Evolutionary conservation across 805 yeast species (phyloP), one percentile per base, ranked within the genome.

Genomic region (Candida nitratophila): DNA sequence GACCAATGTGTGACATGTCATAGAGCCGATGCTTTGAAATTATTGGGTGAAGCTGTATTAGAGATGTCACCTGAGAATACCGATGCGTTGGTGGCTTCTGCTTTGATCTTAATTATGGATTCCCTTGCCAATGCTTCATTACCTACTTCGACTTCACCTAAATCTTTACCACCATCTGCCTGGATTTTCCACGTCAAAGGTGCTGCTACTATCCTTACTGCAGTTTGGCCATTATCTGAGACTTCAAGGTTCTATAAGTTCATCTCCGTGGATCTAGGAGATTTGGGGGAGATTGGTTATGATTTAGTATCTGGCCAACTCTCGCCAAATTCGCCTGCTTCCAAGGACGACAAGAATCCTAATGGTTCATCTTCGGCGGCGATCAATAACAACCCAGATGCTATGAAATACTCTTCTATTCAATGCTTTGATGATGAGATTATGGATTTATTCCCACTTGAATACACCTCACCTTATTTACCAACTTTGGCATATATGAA

Each of bases 121-220:
- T 86, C 97, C 0, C 68, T 88, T 50, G 97, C 97, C 3, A 90
- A 90, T 63, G 97, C 96, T 0, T 77, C 82, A 2, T 67, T 76
- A 39, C 95, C 78, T 38, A 56, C 69, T 2, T 60, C 69, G 8
- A 61, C 66, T 2, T 66, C 76, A 5, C 70, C 79, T 3, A 77
- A 75, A 50, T 81, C 89, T 2, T 63, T 89, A 45, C 95, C 96
- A 1, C 90, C 97, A 2, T 81, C 93, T 3, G 96, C 97, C 0
- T 91, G 98, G 98, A 81, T 91, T 45, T 93, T 87, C 69, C 97
- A 91, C 57, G 96, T 91, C 12, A 86, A 93, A 54, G 98, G 97
- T 29, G 96, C 97, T 0, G 96, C 96, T 6, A 90, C 97, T 0
- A 91, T 91, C 43, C 70, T 91, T 41, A 86, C 96, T 1, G 96